Base-by-base conservation (phyloP, 2,329 filamentous ascomycete species). In the Lecanoromycetidae sp. region DNA sequence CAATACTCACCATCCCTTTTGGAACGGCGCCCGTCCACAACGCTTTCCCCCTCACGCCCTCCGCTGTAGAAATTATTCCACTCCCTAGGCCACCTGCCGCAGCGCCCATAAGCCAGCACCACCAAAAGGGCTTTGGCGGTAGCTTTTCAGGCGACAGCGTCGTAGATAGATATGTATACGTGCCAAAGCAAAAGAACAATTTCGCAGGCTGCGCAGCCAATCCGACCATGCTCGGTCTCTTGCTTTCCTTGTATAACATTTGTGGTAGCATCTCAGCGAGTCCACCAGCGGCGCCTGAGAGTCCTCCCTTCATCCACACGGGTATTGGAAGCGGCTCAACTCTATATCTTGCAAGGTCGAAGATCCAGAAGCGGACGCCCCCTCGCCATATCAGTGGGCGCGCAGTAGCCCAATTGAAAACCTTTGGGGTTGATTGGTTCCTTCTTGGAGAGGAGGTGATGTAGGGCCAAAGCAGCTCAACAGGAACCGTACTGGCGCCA, bases 111-210 rank as follows among this genome's bases (percentile, higher is more conserved):
- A 42, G 22, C 36, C 27, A 47, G 27, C 36, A 47, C 17, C 35
- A 41, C 44, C 30, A 41, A n/a, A 47, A 41, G 12, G 36, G 36
- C 17, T 47, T 47, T 10, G 36, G 44, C 17, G 36, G 36, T 33
- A 9, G 17, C 25, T 41, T 20, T 19, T 32, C 44, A 7, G 37
- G 36, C 26, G 44, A 47, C 15, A 47, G 32, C 8, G 37, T 34
- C 3, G 29, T 47, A 41, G 27, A 47, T 8, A 47, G 29, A 13
- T 34, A 35, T 4, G 29, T 41, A 19, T 38, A 45, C 15, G 19
- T 33, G 3, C 34, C 43, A 38, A 38, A 45, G 35, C 43, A 45
- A 3, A 20, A 38, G 26, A 38, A 38, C 8, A 38, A 13, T 17
- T 45, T 45, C 5, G 26, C 26, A 15, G 43, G 25, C 20, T 38